Evolutionary conservation across 2,329 filamentous ascomycete genomes (phyloP).

Genomic region (Herpotrichia juniperi): DNA sequence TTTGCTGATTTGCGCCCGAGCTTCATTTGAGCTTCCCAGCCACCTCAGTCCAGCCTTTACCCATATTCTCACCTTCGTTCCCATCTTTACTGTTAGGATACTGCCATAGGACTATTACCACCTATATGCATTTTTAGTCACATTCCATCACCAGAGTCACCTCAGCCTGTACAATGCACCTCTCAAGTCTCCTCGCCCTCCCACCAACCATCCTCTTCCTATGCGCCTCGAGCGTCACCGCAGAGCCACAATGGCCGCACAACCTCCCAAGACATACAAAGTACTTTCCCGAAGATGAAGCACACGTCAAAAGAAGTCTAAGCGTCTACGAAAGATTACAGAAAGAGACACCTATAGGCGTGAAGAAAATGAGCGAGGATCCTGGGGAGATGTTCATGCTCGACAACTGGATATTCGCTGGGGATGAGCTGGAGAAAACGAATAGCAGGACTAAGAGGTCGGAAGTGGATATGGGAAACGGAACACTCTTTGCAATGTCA

Average conservation of each 20-base stretch:
- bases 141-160: neutral
- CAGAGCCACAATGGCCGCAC: constrained; percentile 52
- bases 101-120: neutral
- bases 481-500: constrained; percentile 26
- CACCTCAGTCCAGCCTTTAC: constrained; percentile 26
- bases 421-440: constrained; percentile 18
- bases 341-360: constrained; percentile 60
- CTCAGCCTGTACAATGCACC: constrained; percentile 23
- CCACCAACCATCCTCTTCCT: constrained; percentile 37
- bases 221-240: constrained; percentile 26
- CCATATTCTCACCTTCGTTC: neutral
- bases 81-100: too few species aligned
- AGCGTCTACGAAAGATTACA: constrained; percentile 48
- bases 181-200: constrained; percentile 33
- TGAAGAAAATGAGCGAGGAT: constrained; percentile 75
- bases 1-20: constrained; percentile 29
- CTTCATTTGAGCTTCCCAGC: too few species aligned
- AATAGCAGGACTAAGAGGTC: constrained; percentile 4
- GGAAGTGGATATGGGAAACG: constrained; percentile 21
- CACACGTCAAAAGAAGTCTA: constrained; percentile 48
- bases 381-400: constrained; percentile 76
- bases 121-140: neutral
- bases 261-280: constrained; percentile 53
- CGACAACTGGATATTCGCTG: constrained; percentile 64
- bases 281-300: constrained; percentile 56